Conservation (phyloP, 2,329 filamentous ascomycete genomes). For the Amauroascus niger region DNA sequence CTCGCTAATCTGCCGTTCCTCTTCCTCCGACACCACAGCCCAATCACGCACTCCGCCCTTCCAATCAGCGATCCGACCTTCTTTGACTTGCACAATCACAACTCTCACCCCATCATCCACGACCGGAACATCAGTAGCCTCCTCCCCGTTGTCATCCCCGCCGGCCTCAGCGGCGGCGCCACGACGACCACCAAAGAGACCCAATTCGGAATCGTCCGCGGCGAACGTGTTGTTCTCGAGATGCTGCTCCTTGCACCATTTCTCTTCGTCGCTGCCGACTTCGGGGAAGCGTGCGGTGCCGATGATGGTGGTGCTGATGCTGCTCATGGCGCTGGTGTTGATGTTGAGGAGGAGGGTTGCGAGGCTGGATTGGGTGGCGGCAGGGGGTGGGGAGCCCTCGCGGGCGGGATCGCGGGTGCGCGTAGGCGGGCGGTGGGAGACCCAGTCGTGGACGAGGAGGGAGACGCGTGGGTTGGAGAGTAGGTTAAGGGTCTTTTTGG, state of each 20-base stretch:
- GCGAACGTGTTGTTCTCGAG: constrained; percentile 87
- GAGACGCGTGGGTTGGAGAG: constrained; percentile 77
- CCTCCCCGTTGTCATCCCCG: constrained; percentile 39
- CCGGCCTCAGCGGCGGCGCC: no score
- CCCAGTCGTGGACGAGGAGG: constrained; percentile 96
- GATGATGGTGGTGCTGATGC: constrained; percentile 88
- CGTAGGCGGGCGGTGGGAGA: constrained; percentile 80
- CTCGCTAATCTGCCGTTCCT: constrained; percentile 13
- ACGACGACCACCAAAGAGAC: constrained; percentile 35
- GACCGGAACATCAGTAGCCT: constrained; percentile 41
- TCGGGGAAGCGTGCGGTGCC: constrained; percentile 69
- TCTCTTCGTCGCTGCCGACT: constrained; percentile 67
- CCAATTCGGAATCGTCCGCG: constrained; percentile 39
- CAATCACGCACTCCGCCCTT: constrained; percentile 89
- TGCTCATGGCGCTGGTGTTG: constrained; percentile 77
- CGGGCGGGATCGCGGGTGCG: constrained; percentile 46
- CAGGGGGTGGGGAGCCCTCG: constrained; percentile 54
- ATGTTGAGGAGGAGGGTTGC: constrained; percentile 79
- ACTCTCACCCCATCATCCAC: constrained; percentile 66
- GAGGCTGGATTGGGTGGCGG: constrained; percentile 58
- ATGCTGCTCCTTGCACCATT: constrained; percentile 72
- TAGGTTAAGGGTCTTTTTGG: constrained; percentile 65
- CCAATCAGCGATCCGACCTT: constrained; percentile 86
- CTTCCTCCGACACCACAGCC: constrained; percentile 34
- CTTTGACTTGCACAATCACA: constrained; percentile 72